A percentile compares a stretch with the other conserved stretches of the same genome.
Evolutionary conservation across 1,284 basidiomycete genomes (phyloP).

Genomic region (Athelia psychrophila): DNA sequence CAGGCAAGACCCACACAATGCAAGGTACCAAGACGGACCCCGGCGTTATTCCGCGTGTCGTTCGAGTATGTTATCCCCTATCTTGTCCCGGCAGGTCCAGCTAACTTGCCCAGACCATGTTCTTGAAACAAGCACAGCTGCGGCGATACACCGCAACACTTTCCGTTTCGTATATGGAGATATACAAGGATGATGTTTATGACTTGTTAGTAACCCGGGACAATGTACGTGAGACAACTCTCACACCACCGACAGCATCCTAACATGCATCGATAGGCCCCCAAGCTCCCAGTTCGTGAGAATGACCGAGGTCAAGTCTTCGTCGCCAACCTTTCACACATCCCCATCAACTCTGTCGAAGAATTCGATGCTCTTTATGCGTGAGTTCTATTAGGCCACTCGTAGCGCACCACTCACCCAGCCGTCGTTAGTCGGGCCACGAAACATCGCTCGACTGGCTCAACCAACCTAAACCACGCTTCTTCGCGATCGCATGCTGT

Average conservation of each 20-base stretch:
- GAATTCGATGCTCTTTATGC: slow-evolving; percentile 68
- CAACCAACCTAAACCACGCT: slow-evolving; percentile 75
- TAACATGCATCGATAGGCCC: slow-evolving; percentile 42
- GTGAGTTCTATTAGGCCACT: slow-evolving; percentile 35
- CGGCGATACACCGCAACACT: slow-evolving; percentile 40
- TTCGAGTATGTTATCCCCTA: slow-evolving; percentile 48
- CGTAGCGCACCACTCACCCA: not conserved
- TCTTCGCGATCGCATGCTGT: slow-evolving; percentile 86
- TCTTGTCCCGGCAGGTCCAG: slow-evolving; percentile 2
- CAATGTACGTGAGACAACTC: slow-evolving; percentile 40
- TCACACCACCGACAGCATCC: slow-evolving; percentile 1
- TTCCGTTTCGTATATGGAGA: slow-evolving; percentile 77
- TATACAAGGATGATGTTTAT: slow-evolving; percentile 85
- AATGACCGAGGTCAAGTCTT: slow-evolving; percentile 74
- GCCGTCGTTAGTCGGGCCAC: slow-evolving; percentile 49
- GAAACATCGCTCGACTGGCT: slow-evolving; percentile 75
- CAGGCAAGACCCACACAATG: slow-evolving; percentile 86
- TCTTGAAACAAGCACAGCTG: slow-evolving; percentile 37
- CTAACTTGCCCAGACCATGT: slow-evolving; percentile 40
- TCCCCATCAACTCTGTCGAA: slow-evolving; percentile 45
- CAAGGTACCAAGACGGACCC: slow-evolving; percentile 67
- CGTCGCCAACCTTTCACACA: slow-evolving; percentile 65
- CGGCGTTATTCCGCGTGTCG: slow-evolving; percentile 78
- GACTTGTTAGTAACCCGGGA: slow-evolving; percentile 74
- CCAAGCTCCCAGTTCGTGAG: slow-evolving; percentile 78